phyloP scores from a whole-genome alignment of 805 yeast genomes.

The Starmerella scarabaei region DNA sequence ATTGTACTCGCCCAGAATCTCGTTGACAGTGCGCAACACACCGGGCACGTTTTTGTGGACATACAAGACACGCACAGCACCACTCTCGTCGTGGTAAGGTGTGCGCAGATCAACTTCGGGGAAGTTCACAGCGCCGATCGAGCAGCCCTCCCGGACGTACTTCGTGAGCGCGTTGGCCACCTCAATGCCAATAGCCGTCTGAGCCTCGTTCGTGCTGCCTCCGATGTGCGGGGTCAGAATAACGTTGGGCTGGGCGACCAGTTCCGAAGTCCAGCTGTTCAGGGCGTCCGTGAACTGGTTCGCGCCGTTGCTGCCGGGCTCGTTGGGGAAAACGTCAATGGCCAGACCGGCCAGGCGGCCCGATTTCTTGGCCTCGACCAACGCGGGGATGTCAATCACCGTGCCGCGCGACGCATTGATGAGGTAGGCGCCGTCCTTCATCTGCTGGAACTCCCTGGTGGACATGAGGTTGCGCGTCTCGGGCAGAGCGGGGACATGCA shows the following conservation, averaged over 20 bases:
- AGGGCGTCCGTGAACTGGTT: conserved; percentile 57
- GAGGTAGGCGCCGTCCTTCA: conserved; percentile 91
- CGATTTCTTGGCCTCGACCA: conserved; percentile 77
- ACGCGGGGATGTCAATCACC: conserved; percentile 90
- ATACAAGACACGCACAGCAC: conserved; percentile 79
- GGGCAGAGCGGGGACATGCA: conserved; percentile 88
- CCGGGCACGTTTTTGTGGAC: conserved; percentile 98
- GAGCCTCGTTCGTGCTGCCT: conserved; percentile 99
- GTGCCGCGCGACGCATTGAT: conserved; percentile 97
- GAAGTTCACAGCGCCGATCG: conserved; percentile 94
- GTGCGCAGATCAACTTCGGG: conserved; percentile 93
- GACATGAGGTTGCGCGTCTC: conserved; percentile 87
- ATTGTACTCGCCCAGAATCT: conserved; percentile 84
- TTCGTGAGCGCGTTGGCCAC: conserved; percentile 76
- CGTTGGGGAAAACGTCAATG: conserved; percentile 88
- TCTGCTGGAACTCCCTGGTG: conserved; percentile 81
- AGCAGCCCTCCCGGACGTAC: conserved; percentile 90
- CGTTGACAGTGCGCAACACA: conserved; percentile 93
- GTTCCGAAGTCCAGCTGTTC: conserved; percentile 74
- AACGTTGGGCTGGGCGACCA: conserved; percentile 69
- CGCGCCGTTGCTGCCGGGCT: conserved; percentile 94
- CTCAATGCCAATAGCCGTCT: conserved; percentile 92
- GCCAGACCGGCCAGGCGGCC: conserved; percentile 97
- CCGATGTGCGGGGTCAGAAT: conserved; percentile 96
- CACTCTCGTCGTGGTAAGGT: conserved; percentile 71